phyloP scores from a whole-genome alignment of 2,329 filamentous ascomycete genomes.

The Chaetomium sp. region DNA sequence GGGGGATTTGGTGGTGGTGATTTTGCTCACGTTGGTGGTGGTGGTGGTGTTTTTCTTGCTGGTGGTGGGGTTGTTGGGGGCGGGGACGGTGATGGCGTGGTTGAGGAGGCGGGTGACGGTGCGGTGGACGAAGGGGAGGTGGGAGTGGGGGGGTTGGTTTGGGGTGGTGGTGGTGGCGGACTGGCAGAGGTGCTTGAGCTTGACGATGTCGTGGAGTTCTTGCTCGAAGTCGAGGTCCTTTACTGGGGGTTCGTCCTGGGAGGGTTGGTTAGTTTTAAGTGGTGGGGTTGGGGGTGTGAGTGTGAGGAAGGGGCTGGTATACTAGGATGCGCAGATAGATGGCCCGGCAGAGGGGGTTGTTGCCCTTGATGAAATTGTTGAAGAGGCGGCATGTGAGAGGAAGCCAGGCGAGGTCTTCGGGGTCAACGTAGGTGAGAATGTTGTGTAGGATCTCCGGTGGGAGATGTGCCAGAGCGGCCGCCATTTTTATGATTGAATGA shows the following conservation, averaged over 20 bases:
- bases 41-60: background rate
- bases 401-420: constrained; percentile 57
- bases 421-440: constrained; percentile 59
- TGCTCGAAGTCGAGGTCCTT: constrained; percentile 38
- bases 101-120: constrained; percentile 51
- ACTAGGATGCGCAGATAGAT: constrained; percentile 63
- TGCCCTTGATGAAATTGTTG: constrained; percentile 56
- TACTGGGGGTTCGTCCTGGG: constrained; percentile 44
- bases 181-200: constrained; percentile 48
- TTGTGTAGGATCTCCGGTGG: constrained; percentile 66
- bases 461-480: constrained; percentile 45
- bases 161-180: constrained; percentile 29
- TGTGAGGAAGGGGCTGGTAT: constrained; percentile 30
- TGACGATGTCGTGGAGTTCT: constrained; percentile 49
- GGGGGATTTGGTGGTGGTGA: background rate
- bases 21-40: background rate
- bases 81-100: constrained; percentile 38
- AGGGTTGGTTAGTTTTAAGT: background rate
- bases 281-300: background rate
- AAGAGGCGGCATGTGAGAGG: constrained; percentile 56
- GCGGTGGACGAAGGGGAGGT: constrained; percentile 53
- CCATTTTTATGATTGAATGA: constrained; percentile 23
- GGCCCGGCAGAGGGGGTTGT: constrained; percentile 61
- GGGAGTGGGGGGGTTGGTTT: constrained; percentile 40
- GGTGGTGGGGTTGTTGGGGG: background rate